phyloP scores from a whole-genome alignment of 495 filamentous ascomycete species.

The Aspergillus diversus region DNA sequence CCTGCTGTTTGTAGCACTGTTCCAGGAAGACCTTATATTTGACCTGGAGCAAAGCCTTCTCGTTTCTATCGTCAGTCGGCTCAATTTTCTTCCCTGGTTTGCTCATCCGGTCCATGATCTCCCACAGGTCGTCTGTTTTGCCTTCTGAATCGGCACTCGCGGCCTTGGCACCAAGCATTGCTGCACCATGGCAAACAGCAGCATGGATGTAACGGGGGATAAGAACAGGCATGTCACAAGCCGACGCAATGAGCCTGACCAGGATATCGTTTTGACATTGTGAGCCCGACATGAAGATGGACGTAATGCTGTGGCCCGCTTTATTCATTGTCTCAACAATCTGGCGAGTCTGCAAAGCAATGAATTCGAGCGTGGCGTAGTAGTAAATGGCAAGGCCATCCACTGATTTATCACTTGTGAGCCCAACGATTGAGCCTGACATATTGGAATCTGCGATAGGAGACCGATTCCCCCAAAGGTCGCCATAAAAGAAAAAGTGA shows the following conservation, averaged over 20 bases:
- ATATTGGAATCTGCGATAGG: conserved; percentile 91
- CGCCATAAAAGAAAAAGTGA: conserved; percentile 97
- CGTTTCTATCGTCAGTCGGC: conserved; percentile 66
- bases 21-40: conserved; percentile 79
- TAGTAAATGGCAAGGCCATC: conserved; percentile 89
- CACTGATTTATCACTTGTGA: conserved; percentile 80
- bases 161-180: conserved; percentile 96
- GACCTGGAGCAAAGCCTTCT: conserved; percentile 76
- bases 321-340: conserved; percentile 93
- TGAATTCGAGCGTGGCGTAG: conserved; percentile 95
- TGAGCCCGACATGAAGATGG: conserved; percentile 97
- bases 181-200: conserved; percentile 94
- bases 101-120: conserved; percentile 96
- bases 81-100: conserved; percentile 85
- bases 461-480: conserved; percentile 96
- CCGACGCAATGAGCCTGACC: conserved; percentile 87
- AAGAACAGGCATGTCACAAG: conserved; percentile 86
- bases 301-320: conserved; percentile 78
- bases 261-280: conserved; percentile 95
- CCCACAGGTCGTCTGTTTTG: conserved; percentile 84
- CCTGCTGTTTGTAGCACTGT: conserved; percentile 66
- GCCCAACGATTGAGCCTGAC: conserved; percentile 83
- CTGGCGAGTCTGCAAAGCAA: conserved; percentile 92
- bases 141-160: conserved; percentile 77
- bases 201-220: conserved; percentile 92